Evolutionary conservation across 345 rosid species (phyloP).

Genomic region (Salix viminalis): DNA sequence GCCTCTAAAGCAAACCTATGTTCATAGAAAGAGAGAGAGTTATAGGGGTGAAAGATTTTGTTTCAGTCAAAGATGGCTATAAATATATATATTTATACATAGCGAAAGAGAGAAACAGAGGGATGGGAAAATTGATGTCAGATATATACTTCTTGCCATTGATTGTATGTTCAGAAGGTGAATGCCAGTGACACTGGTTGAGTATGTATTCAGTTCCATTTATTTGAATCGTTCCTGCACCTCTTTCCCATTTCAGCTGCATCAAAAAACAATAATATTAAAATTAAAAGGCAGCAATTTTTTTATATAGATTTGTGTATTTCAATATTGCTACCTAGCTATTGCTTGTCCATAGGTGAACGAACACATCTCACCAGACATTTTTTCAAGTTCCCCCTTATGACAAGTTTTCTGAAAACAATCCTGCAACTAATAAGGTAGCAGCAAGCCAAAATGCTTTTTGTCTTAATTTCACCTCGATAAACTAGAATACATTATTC

Average conservation of each 20-base stretch:
- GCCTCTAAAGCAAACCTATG: constrained; percentile 57
- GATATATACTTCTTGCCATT: constrained; percentile 38
- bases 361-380: not conserved
- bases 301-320: no score
- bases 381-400: not conserved
- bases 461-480: not conserved
- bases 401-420: not conserved
- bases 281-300: not conserved
- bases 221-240: constrained; percentile 39
- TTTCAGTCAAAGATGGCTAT: not conserved
- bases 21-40: not conserved
- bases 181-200: constrained; percentile 57
- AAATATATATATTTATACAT: not conserved
- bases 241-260: constrained; percentile 50
- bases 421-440: not conserved
- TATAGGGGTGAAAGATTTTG: not conserved
- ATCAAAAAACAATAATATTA: constrained; percentile 5
- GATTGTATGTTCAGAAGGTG: constrained; percentile 57
- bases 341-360: not conserved
- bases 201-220: constrained; percentile 46
- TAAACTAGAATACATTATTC: not conserved
- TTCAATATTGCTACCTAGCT: not conserved
- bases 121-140: not conserved
- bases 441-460: not conserved
- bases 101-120: not conserved